These are phyloP conservation scores for Boletus reticulatus DNA, from an alignment of 768 basidiomycete species.

Conservation along the genomic window DNA sequence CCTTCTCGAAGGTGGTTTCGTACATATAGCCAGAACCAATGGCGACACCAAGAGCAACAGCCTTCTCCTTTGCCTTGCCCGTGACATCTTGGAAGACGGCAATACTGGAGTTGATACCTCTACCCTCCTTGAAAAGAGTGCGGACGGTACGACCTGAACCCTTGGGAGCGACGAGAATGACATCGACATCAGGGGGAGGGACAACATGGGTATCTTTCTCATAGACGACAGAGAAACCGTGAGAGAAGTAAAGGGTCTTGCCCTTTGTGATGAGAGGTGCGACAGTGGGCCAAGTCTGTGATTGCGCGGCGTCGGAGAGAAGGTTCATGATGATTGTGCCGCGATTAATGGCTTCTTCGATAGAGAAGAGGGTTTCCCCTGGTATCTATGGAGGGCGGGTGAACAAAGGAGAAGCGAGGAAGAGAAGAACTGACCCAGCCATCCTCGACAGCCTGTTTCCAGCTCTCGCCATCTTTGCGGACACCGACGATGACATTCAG, in stretches of 20 bases:
- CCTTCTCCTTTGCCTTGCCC: slow-evolving; percentile 97
- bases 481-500: slow-evolving; percentile 99
- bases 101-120: slow-evolving; percentile 94
- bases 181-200: slow-evolving; percentile 91
- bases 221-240: slow-evolving; percentile 99
- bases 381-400: slow-evolving; percentile 57
- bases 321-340: slow-evolving; percentile 99
- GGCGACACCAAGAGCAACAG: slow-evolving; percentile 89
- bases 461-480: slow-evolving; percentile 93
- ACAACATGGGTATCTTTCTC: slow-evolving; percentile 95
- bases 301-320: slow-evolving; percentile 98
- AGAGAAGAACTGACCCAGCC: slow-evolving; percentile 72
- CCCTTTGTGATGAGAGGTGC: slow-evolving; percentile 97
- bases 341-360: slow-evolving; percentile 92
- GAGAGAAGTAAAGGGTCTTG: slow-evolving; percentile 99
- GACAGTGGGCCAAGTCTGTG: slow-evolving; percentile 86
- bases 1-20: slow-evolving; percentile 99
- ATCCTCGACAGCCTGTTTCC: slow-evolving; percentile 93
- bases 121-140: slow-evolving; percentile 99
- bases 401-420: neutral
- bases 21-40: slow-evolving; percentile 98
- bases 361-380: slow-evolving; percentile 96
- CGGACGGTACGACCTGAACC: slow-evolving; percentile 99
- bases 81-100: slow-evolving; percentile 98
- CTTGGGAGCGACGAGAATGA: slow-evolving; percentile 99